These are phyloP conservation scores for Caryopteris hybrid DNA, from an alignment of 305 asterid genomes.

Conservation along the genomic window DNA sequence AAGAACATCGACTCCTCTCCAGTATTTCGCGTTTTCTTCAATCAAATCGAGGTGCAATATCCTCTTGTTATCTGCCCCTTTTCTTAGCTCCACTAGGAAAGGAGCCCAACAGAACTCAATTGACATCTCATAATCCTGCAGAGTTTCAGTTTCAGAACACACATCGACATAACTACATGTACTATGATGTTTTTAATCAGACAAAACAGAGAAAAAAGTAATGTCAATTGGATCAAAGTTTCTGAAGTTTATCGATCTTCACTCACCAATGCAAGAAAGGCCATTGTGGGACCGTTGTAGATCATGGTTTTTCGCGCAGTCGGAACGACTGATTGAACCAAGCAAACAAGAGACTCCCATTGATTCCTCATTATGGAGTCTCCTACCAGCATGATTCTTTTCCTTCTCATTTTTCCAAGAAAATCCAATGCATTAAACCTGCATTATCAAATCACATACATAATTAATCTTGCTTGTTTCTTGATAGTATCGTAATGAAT, in stretches of 20 bases:
- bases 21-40: slow-evolving; percentile 81
- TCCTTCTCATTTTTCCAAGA: slow-evolving; percentile 82
- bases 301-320: slow-evolving; percentile 59
- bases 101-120: slow-evolving; percentile 93
- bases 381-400: slow-evolving; percentile 86
- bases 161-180: background rate
- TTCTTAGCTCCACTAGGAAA: slow-evolving; percentile 66
- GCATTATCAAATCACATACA: background rate
- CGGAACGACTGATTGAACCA: slow-evolving; percentile 79
- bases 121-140: slow-evolving; percentile 81
- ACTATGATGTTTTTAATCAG: background rate
- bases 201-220: background rate
- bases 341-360: slow-evolving; percentile 93
- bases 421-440: slow-evolving; percentile 89
- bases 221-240: too few species aligned
- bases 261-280: slow-evolving; percentile 85
- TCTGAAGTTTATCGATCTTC: background rate
- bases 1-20: slow-evolving; percentile 86
- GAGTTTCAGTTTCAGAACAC: background rate
- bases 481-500: too few species aligned
- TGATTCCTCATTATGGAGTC: slow-evolving; percentile 93
- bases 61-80: slow-evolving; percentile 55
- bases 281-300: slow-evolving; percentile 83
- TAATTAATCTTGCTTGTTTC: too few species aligned
- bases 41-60: slow-evolving; percentile 68